Base-by-base conservation (phyloP, 2,329 filamentous ascomycete species). In the Ophiostoma sp. region DNA sequence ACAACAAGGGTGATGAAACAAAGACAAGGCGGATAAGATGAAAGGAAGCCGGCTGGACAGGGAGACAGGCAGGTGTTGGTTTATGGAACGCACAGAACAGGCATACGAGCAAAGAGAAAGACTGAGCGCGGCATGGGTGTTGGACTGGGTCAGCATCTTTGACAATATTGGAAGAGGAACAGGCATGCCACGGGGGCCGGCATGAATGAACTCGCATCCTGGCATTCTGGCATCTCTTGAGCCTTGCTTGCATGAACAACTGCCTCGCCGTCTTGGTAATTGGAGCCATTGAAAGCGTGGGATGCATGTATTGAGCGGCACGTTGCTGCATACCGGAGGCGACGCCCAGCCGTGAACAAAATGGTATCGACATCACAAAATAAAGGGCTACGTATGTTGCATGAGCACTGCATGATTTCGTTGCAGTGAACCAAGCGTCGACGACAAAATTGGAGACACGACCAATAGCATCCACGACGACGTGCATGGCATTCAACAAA, bases 401-500 rank as follows among this genome's bases (percentile, higher is more conserved):
- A 27, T 27, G 27, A 27, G 27, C 27, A 27, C 27, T 27, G 55
- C 55, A 60, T 60, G 55, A 60, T 60, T 14, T 60, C 55, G 55
- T 60, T 16, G 55, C 55, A 60, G 55, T 60, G 55, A 60, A 16
- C 55, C 55, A 60, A 38, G 27, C 11, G 27, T 18, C 18, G n/a
- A 55, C 49, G 49, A 55, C 49, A 27, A 60, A 60, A 38, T 14
- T 36, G 27, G 55, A 60, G 55, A 38, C 55, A 5, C 55, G 55
- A 27, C 55, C 55, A 60, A 60, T 60, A 27, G 8, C 27, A 60
- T 11, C 11, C 12, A 9, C 9, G 55, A 38, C 55, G 27, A 12
- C 55, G 27, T 60, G 55, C 55, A 60, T 60, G 36, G 55, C 27
- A 60, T 60, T 38, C 27, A 27, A 60, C 55, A 60, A 60, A 18